Base-by-base conservation (phyloP, 345 rosid species). In the Hypericum perforatum region DNA sequence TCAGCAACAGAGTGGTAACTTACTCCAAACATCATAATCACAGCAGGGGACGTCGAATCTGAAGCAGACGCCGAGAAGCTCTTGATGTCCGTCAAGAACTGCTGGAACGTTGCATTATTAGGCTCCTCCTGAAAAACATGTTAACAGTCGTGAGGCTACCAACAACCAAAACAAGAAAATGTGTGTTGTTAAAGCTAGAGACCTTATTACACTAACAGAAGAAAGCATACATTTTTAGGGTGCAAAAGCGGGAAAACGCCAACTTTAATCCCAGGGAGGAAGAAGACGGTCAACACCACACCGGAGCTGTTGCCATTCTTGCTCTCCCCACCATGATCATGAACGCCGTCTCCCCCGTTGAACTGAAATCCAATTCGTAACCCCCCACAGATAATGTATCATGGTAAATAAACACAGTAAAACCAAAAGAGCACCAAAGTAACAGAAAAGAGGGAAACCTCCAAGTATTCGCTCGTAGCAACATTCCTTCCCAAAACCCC, bases 181-280 rank as follows among this genome's bases (percentile, higher is more conserved):
- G n/a, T n/a, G n/a, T n/a, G n/a, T n/a, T n/a, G n/a, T n/a, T n/a
- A n/a, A n/a, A n/a, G n/a, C n/a, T n/a, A n/a, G n/a, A n/a, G n/a
- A n/a, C n/a, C n/a, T n/a, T n/a, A n/a, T n/a, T n/a, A n/a, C n/a
- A n/a, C n/a, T n/a, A n/a, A 22, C 32, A 22, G 32, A 22, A 40
- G 12, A 70, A 14, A 43, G 51, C 16, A 11, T 65, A 83, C 89
- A 86, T 55, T 64, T 11, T 32, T 22, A 0, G 40, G 59, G 47
- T 39, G 63, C 41, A 70, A 32, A 37, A 74, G 61, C 9, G 95
- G 84, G 67, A 91, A 66, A 43, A 56, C 84, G 12, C 82, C 89
- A 41, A 84, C 98, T 71, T 78, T 81, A 11, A 84, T 53, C 64
- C 98, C 98, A 2, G 98, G 98, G 12, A 86, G 42, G 69, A 68